phyloP scores from a whole-genome alignment of 176 grass and related monocot species.

The Puya raimondii region DNA sequence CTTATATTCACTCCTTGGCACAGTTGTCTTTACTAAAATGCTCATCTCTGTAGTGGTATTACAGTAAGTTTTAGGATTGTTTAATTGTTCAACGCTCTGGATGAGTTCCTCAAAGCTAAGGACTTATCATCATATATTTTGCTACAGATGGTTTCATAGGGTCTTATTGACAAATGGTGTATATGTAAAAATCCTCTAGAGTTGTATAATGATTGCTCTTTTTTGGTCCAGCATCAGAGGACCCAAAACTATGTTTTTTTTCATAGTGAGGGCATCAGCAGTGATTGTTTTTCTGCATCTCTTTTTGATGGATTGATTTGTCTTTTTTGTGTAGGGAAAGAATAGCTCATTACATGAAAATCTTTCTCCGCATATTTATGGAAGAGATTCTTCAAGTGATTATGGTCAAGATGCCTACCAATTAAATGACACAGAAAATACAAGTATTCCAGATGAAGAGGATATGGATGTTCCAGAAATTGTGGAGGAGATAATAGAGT shows the following conservation, averaged over 20 bases:
- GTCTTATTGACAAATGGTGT: neutral
- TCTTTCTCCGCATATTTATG: constrained; percentile 41
- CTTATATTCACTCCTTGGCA: too few species aligned
- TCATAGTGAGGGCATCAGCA: neutral
- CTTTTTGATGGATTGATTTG: neutral
- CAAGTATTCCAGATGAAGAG: constrained; percentile 42
- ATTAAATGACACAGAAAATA: constrained; percentile 21
- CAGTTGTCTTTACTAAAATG: too few species aligned
- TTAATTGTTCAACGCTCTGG: too few species aligned
- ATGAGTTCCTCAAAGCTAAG: too few species aligned
- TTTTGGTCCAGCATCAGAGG: neutral
- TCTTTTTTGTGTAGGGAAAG: constrained; percentile 45
- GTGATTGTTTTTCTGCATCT: neutral
- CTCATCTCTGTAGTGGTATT: too few species aligned
- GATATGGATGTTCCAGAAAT: constrained; percentile 93
- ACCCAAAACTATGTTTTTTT: neutral
- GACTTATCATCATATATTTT: too few species aligned
- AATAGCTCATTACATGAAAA: constrained; percentile 65
- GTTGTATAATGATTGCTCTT: neutral
- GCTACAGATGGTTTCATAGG: neutral
- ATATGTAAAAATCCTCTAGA: neutral
- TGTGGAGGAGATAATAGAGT: constrained; percentile 81
- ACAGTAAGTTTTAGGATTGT: too few species aligned
- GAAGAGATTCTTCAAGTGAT: constrained; percentile 30
- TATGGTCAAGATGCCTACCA: constrained; percentile 22